Evolutionary conservation across 2,329 filamentous ascomycete genomes (phyloP), one percentile per base, ranked within the genome.

Genomic region (Scedosporium apiospermum): DNA sequence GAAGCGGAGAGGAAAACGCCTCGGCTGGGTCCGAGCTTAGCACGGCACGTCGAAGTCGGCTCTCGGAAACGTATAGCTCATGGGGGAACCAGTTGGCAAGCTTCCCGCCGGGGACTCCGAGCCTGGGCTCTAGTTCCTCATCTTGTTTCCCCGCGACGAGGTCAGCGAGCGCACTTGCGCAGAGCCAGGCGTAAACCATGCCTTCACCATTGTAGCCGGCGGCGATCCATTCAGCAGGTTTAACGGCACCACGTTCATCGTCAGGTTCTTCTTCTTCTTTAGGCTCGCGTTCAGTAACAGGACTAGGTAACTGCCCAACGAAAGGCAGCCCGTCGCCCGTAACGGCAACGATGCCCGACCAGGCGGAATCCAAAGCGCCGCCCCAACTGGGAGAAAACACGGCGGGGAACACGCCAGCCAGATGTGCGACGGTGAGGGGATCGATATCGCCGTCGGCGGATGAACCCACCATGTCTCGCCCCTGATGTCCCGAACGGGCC

Each of bases 161-260:
- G 3, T 78, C 65, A 0, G 72, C 80, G 60, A 80, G 51, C 0
- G 79, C 80, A 10, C 74, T 75, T 0, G 80, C 81, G 55, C 75
- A 80, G 14, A 81, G 73, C 80, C 80, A 83, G 2, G 80, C 77
- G 73, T 76, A 80, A 2, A 78, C 77, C 80, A 83, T 82, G 3
- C 81, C 81, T 53, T 82, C 77, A 14, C 80, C 80, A 53, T 72
- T 76, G 66, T 78, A 83, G 1, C 79, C 81, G 0, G 78, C 80
- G 1, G 77, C 73, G n/a, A 82, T 73, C 80, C 80, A 84, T 67
- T 83, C 79, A 1, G 77, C 76, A 0, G 70, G 65, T 0, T 58
- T 63, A 9, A 34, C 30, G 6, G 30, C 18, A 9, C n/a, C 10
- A 27, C 55, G n/a, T 3, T 23, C 58, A 9, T 64, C 14, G 71